Evolutionary conservation across 805 yeast species (phyloP), one percentile per base, ranked within the genome.

Genomic region (Blastobotrys attinorum): DNA sequence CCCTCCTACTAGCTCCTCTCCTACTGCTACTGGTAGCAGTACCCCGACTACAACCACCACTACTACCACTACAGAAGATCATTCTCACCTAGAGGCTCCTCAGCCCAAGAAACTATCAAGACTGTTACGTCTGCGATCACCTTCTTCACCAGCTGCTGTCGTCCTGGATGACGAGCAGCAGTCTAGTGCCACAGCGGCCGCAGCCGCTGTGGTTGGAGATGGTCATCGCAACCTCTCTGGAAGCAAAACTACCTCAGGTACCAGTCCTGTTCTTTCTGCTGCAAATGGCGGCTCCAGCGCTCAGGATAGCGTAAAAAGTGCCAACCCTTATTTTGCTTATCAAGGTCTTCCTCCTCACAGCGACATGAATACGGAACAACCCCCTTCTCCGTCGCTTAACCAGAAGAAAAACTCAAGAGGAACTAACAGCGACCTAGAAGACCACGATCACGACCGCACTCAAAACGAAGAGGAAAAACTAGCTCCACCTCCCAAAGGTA

Each of bases 271-370:
- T 6, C 43, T 17, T 6, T 5, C 22, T 22, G 21, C 39, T 29
- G 33, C 11, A 7, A 25, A 38, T 39, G 43, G 35, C 41, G 35
- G 36, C 21, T n/a, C n/a, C n/a, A n/a, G n/a, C n/a, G n/a, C n/a
- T n/a, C n/a, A n/a, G n/a, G 38, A 25, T 22, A 36, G 35, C 17
- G 32, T 23, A 8, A 22, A 31, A 5, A 37, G 37, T n/a, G 61
- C 67, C 13, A 75, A 70, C 54, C 72, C 75, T 20, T 76, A 77
- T 56, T 76, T 76, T 58, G 72, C 71, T 3, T 76, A 72, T 52
- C 81, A 76, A 50, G 81, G 82, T 1, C 56, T 72, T 7, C 81
- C 82, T 3, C 78, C 77, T 2, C 81, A 76, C 51, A 67, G 62
- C 40, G 54, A 44, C 18, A 32, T 17, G 46, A 36, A 15, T 18